Base-by-base conservation (phyloP, 768 basidiomycete genomes). In the Serendipita sp. region DNA sequence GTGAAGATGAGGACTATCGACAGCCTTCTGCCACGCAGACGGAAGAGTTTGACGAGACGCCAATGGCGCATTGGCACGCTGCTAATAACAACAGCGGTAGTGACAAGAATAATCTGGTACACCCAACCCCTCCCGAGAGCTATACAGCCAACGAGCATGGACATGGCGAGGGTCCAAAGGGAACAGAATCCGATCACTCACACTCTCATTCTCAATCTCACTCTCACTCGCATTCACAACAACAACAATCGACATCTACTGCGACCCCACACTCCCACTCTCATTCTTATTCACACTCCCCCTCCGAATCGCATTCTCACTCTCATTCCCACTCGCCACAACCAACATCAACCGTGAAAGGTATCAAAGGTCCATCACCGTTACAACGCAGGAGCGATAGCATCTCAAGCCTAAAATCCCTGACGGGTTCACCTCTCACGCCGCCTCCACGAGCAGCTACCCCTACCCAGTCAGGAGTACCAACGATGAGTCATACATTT, bases 1-100 rank as follows among this genome's bases (percentile, higher is more conserved):
- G 43, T 26, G 22, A 24, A 24, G 26, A 28, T 11, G 26, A 28
- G 53, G 53, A 58, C 9, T n/a, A 24, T 26, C 5, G 38, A 38
- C 45, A 48, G 9, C 45, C 45, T 9, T 58, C 53, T 11, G 26
- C 53, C 20, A 24, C 53, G 11, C 45, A 20, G n/a, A 13, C 24
- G 26, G 53, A 58, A 11, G 30, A 58, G 17, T 58, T 30, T 58
- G 53, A 58, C 28, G 53, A 58, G 26, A 58, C 53, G 30, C 53
- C 53, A n/a, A 31, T 58, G 20, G 24, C 43, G 14, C 60, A 45
- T 26, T 61, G 60, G 60, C 34, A 42, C 26, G 84, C 87, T 64
- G 69, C 74, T n/a, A n/a, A n/a, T n/a, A n/a, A n/a, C n/a, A n/a
- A n/a, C n/a, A n/a, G n/a, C n/a, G n/a, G n/a, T n/a, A n/a, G n/a